A percentile compares a stretch with the other conserved stretches of the same genome.
Evolutionary conservation across 768 basidiomycete species (phyloP).

Genomic region (Gymnopilus junonius): DNA sequence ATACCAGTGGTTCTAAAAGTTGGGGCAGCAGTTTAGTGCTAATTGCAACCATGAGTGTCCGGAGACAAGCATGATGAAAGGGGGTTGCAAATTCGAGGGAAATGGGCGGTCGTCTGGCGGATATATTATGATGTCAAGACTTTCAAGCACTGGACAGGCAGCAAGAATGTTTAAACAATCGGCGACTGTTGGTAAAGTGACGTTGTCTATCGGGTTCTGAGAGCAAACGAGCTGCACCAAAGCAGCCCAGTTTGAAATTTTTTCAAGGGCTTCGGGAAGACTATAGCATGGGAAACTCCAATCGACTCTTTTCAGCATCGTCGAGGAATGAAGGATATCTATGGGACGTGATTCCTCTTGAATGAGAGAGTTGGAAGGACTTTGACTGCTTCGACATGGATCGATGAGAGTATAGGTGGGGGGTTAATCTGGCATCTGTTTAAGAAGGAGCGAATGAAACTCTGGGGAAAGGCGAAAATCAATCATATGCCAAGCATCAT

Average conservation of each 20-base stretch:
- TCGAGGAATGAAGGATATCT: not conserved
- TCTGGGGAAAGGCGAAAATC: not conserved
- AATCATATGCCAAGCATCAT: conserved; percentile 3
- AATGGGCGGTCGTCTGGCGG: not conserved
- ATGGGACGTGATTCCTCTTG: not conserved
- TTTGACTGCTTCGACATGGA: not conserved
- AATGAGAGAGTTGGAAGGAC: not conserved
- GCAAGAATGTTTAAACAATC: not conserved
- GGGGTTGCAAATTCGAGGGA: not conserved
- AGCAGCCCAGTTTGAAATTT: not conserved
- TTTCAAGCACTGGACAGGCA: conserved; percentile 2
- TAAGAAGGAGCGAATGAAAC: not conserved
- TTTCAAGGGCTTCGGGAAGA: not conserved
- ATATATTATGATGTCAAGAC: not conserved
- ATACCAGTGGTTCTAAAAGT: not conserved
- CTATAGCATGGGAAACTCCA: not conserved
- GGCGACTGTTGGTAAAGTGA: not conserved
- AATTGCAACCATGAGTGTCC: not conserved
- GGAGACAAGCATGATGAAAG: not conserved
- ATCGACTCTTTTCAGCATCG: not conserved
- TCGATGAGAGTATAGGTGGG: conserved; percentile 1
- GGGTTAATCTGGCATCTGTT: not conserved
- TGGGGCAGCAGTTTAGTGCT: not conserved
- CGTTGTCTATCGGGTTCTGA: not conserved
- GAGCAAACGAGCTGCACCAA: not conserved